A percentile compares a stretch with the other conserved stretches of the same genome.
Conservation (phyloP, 768 basidiomycete genomes). For the Glaciozyma martinii region DNA sequence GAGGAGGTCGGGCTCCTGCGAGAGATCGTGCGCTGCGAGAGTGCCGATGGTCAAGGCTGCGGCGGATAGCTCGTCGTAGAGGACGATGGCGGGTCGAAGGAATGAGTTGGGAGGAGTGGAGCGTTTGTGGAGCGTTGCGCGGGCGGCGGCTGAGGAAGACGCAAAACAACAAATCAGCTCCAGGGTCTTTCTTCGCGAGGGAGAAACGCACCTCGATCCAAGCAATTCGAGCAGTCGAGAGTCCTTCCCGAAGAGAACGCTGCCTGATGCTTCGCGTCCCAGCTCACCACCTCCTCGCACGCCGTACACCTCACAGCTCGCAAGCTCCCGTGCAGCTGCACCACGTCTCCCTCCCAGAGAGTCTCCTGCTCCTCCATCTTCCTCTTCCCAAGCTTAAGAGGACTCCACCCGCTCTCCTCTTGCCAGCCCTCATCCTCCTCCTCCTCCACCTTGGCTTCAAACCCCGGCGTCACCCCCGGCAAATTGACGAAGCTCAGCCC, state of each 20-base stretch:
- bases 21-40: conserved; percentile 67
- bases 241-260: conserved; percentile 61
- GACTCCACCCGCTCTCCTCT: neutral
- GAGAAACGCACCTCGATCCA: conserved; percentile 60
- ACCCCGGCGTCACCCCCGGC: conserved; percentile 7
- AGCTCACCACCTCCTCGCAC: conserved; percentile 72
- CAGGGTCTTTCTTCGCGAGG: neutral
- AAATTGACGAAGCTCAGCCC: conserved; percentile 48
- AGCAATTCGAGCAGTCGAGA: conserved; percentile 81
- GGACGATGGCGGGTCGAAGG: conserved; percentile 85
- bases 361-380: conserved; percentile 40
- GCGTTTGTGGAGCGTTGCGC: conserved; percentile 65
- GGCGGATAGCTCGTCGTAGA: conserved; percentile 93
- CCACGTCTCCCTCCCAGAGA: conserved; percentile 64
- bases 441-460: conserved; percentile 11
- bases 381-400: neutral
- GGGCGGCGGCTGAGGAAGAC: conserved; percentile 52
- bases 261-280: conserved; percentile 53
- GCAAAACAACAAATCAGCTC: neutral
- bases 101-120: conserved; percentile 59
- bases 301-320: conserved; percentile 78
- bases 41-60: conserved; percentile 61
- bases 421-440: conserved; percentile 4
- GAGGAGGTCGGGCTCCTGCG: conserved; percentile 76
- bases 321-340: conserved; percentile 91